These are phyloP conservation scores for Aureobasidium vineae DNA, from an alignment of 2,329 filamentous ascomycete genomes.

Conservation along the genomic window DNA sequence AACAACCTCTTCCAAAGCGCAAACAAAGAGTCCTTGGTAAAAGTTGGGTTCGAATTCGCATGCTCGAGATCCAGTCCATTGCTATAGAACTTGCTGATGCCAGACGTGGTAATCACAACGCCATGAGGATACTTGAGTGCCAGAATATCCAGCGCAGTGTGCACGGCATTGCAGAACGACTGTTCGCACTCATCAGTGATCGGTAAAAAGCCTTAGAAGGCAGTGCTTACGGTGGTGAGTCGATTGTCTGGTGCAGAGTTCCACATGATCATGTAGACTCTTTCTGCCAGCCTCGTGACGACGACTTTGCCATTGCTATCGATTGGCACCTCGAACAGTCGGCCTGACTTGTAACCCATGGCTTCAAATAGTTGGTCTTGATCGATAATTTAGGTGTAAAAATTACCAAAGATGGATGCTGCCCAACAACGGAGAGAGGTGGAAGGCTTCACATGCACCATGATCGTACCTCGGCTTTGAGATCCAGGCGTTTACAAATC, in stretches of 20 bases:
- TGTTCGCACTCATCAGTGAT: conserved; percentile 19
- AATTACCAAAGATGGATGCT: neutral
- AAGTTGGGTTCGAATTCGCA: conserved; percentile 57
- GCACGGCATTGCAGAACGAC: conserved; percentile 63
- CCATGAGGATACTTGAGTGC: conserved; percentile 67
- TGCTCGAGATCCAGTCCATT: conserved; percentile 78
- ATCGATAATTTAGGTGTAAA: neutral
- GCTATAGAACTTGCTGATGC: conserved; percentile 74
- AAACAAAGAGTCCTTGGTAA: conserved; percentile 62
- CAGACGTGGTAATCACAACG: conserved; percentile 73
- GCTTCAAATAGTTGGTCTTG: neutral
- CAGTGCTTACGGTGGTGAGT: conserved; percentile 54
- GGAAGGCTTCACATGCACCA: conserved; percentile 15
- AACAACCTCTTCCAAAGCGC: conserved; percentile 63
- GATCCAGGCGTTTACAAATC: neutral
- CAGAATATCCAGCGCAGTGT: conserved; percentile 71
- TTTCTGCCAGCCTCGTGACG: conserved; percentile 59
- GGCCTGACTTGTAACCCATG: conserved; percentile 18
- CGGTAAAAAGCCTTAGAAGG: too few relatives aligned
- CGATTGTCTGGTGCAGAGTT: conserved; percentile 72
- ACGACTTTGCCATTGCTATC: conserved; percentile 44
- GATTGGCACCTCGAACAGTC: conserved; percentile 37
- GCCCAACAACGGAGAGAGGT: neutral
- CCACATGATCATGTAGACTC: conserved; percentile 72
- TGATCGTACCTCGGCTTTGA: conserved; percentile 15